These are phyloP conservation scores for Cajanus cajan DNA, from an alignment of 306 rosid species.

Conservation along the genomic window DNA sequence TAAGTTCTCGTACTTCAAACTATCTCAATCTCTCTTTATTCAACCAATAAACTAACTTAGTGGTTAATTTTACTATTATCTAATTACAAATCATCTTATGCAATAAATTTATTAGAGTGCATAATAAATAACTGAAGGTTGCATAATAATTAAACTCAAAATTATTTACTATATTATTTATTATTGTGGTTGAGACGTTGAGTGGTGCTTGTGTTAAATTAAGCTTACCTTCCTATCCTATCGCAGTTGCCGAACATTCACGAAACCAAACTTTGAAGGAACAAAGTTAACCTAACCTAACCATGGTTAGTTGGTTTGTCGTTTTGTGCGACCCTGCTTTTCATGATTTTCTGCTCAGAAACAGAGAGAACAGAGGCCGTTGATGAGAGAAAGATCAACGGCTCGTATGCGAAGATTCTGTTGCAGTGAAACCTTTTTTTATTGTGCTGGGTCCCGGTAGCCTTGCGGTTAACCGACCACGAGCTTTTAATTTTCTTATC, in stretches of 20 bases:
- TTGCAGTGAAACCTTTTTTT: background rate
- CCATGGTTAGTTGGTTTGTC: slow-evolving; percentile 34
- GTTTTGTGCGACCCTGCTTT: slow-evolving; percentile 39
- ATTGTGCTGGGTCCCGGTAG: background rate
- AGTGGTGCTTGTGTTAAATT: background rate
- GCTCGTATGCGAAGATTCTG: background rate
- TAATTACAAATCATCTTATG: too few relatives aligned
- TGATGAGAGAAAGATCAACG: slow-evolving; percentile 21
- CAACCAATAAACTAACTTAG: too few relatives aligned
- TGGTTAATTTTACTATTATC: too few relatives aligned
- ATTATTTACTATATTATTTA: background rate
- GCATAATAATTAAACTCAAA: too few relatives aligned
- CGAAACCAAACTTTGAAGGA: slow-evolving; percentile 19
- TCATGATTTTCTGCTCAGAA: slow-evolving; percentile 12
- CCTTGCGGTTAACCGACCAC: slow-evolving; percentile 20
- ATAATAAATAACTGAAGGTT: too few relatives aligned
- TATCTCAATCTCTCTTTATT: too few relatives aligned
- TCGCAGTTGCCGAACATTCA: background rate
- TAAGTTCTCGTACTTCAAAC: too few relatives aligned
- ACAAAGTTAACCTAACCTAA: slow-evolving; percentile 18
- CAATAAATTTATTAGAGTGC: too few relatives aligned
- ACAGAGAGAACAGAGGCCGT: too few relatives aligned
- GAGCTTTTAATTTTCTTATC: background rate
- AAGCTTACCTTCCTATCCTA: background rate
- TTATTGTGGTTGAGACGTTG: background rate